Conservation (phyloP, 2,329 filamentous ascomycete species). For the Claviceps purpurea region DNA sequence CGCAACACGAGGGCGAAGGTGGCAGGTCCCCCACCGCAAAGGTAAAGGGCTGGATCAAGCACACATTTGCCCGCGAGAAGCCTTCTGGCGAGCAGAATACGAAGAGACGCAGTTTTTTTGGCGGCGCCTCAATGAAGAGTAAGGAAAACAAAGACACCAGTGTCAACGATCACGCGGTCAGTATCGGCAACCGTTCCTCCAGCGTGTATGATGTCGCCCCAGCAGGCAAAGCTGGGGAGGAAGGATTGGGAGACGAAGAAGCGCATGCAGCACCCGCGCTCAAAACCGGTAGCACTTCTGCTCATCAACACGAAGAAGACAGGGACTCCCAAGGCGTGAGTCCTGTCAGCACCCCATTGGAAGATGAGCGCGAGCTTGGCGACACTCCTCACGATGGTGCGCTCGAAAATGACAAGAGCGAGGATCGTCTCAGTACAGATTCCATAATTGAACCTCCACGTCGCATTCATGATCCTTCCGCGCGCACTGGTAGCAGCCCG, state of each 20-base stretch:
- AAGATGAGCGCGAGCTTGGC: slow-evolving; percentile 30
- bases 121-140: slow-evolving; percentile 33
- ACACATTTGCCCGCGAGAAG: slow-evolving; percentile 33
- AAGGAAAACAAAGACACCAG: slow-evolving; percentile 28
- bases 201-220: slow-evolving; percentile 35
- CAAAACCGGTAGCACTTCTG: slow-evolving; percentile 9
- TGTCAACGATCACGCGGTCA: slow-evolving; percentile 32
- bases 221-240: slow-evolving; percentile 22
- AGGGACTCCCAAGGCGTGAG: slow-evolving; percentile 24
- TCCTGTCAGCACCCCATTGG: slow-evolving; percentile 22
- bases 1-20: slow-evolving; percentile 7
- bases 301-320: slow-evolving; percentile 9
- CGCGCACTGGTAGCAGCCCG: slow-evolving; percentile 35
- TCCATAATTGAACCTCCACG: slow-evolving; percentile 24
- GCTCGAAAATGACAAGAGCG: slow-evolving; percentile 5
- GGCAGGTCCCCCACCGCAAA: slow-evolving; percentile 23
- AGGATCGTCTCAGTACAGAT: slow-evolving; percentile 5
- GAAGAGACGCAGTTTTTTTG: slow-evolving; percentile 31
- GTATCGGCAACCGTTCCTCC: slow-evolving; percentile 26
- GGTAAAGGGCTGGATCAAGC: slow-evolving; percentile 43
- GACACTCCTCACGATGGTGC: slow-evolving; percentile 7
- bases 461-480: slow-evolving; percentile 19
- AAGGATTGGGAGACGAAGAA: slow-evolving; percentile 3
- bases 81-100: slow-evolving; percentile 24
- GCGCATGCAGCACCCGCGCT: background rate